Conservation (phyloP, 2,329 filamentous ascomycete genomes). For the Verticillium albo-atrum region DNA sequence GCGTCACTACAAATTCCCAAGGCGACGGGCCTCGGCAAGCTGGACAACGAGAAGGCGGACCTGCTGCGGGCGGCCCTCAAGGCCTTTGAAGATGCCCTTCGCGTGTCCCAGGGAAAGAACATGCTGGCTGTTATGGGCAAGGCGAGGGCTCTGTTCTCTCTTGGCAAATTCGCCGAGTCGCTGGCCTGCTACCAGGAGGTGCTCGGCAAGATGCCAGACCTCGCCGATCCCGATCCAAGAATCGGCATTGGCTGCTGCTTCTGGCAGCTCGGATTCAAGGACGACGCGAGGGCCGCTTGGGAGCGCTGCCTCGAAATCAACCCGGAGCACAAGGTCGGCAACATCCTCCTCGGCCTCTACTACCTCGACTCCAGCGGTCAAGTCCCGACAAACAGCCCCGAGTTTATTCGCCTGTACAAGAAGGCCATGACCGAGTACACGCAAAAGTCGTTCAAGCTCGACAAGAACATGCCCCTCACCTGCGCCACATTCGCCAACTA, state of each 20-base stretch:
- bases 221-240: slow-evolving; percentile 89
- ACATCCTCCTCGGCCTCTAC: slow-evolving; percentile 85
- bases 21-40: slow-evolving; percentile 57
- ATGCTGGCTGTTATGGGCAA: slow-evolving; percentile 90
- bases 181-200: slow-evolving; percentile 83
- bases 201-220: slow-evolving; percentile 76
- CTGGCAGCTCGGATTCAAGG: slow-evolving; percentile 93
- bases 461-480: slow-evolving; percentile 85
- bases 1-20: slow-evolving; percentile 78
- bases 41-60: slow-evolving; percentile 72
- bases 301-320: slow-evolving; percentile 77
- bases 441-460: slow-evolving; percentile 87
- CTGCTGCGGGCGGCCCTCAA: slow-evolving; percentile 82
- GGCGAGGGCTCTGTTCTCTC: slow-evolving; percentile 78
- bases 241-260: slow-evolving; percentile 96
- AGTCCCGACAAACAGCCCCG: slow-evolving; percentile 75
- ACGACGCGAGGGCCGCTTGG: slow-evolving; percentile 88
- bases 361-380: slow-evolving; percentile 84
- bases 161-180: slow-evolving; percentile 81
- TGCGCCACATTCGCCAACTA: slow-evolving; percentile 89
- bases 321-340: slow-evolving; percentile 81
- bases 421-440: slow-evolving; percentile 93
- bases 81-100: slow-evolving; percentile 89
- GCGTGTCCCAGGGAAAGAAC: slow-evolving; percentile 79
- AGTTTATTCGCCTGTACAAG: slow-evolving; percentile 82